phyloP scores from a whole-genome alignment of 1,139 yeast species.

The Geotrichum bryndzae region DNA sequence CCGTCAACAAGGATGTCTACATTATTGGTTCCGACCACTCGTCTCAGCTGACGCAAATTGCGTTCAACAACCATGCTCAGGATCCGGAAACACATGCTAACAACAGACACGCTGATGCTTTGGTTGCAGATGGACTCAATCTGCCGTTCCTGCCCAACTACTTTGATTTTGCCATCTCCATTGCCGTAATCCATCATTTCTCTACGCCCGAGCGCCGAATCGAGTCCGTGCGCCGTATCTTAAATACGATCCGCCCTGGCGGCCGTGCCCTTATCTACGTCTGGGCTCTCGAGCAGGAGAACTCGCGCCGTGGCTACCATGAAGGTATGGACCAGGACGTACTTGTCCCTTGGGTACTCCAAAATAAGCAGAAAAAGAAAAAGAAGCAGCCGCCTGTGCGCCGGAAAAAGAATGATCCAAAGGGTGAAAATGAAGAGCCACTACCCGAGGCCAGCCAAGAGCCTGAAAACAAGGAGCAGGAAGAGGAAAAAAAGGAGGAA shows the following conservation, averaged over 20 bases:
- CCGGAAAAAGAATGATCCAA: constrained; percentile 16
- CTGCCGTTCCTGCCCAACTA: constrained; percentile 56
- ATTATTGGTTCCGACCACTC: constrained; percentile 84
- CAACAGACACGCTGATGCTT: constrained; percentile 38
- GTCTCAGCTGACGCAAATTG: constrained; percentile 69
- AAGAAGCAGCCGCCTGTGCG: constrained; percentile 24
- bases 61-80: constrained; percentile 41
- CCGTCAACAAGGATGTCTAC: constrained; percentile 58
- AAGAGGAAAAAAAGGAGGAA: constrained; percentile 16
- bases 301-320: constrained; percentile 78
- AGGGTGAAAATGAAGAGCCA: constrained; percentile 21
- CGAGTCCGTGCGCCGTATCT: constrained; percentile 62
- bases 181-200: constrained; percentile 95
- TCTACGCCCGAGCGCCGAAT: constrained; percentile 75
- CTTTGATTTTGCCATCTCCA: constrained; percentile 88
- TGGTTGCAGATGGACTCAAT: constrained; percentile 69
- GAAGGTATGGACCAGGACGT: constrained; percentile 91
- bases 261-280: constrained; percentile 80
- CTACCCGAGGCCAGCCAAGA: constrained; percentile 17
- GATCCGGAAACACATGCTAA: not conserved
- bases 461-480: constrained; percentile 31
- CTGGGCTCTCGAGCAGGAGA: constrained; percentile 94
- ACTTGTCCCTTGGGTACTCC: constrained; percentile 89
- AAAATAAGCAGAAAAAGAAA: constrained; percentile 31
- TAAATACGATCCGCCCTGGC: constrained; percentile 46